Base-by-base conservation (phyloP, 2,329 filamentous ascomycete genomes). In the Berkeleyomyces rouxiae region DNA sequence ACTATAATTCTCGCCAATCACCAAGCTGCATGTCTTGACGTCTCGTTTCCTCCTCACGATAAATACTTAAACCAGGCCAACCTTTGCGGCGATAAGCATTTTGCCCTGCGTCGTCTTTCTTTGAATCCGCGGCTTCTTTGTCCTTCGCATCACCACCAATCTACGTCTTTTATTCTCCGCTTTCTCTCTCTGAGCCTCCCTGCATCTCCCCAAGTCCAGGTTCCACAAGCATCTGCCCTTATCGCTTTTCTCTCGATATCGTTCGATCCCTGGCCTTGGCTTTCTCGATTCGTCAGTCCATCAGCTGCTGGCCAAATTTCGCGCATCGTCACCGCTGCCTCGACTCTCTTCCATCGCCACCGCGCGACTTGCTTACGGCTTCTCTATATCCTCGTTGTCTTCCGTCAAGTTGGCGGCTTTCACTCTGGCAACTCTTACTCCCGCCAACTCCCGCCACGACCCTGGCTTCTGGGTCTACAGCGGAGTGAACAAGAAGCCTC, bases 401-500 rank as follows among this genome's bases (percentile, higher is more conserved):
- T 63, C 61, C 44, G 61, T 63, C 61, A 51, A 47, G 61, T 63
- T 65, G 64, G 64, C 64, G 64, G 51, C 59, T 58, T 61, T 65
- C 63, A 65, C 63, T 65, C 63, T 65, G 63, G 63, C 63, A 62
- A 57, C 42, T 47, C 46, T 49, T 57, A 65, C 61, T 49, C 61
- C 61, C 44, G 63, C 49, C 60, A 61, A 58, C 80, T 91, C 90
- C 83, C 88, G 95, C 79, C 86, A 92, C 75, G 90, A 90, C 81
- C 92, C 90, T 77, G 85, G 85, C 74, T 85, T 85, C 81, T 89
- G 90, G 90, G 90, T 95, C 84, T 92, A 92, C 76, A 85, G 85
- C 81, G 91, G 92, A 87, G 88, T 90, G 79, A 89, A 93, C 81
- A 93, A 90, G 80, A 92, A 95, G 78, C 92, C 93, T 74, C 92